Evolutionary conservation across 1,284 basidiomycete genomes (phyloP).

Genomic region (Mycena sp.): DNA sequence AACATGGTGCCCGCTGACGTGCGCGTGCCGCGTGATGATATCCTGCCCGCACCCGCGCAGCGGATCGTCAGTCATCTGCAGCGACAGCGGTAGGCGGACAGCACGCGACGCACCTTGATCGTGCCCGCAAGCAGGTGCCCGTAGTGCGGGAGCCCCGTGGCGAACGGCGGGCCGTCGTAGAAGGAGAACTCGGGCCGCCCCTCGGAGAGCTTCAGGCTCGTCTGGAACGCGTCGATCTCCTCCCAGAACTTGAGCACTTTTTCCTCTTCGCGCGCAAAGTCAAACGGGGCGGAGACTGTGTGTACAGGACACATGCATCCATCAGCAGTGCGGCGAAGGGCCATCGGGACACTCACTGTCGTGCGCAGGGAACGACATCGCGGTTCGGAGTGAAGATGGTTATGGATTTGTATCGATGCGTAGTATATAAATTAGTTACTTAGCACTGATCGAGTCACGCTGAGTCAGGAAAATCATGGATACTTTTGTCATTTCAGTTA

Average conservation of each 20-base stretch:
- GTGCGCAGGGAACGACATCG: constrained; percentile 77
- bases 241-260: constrained; percentile 94
- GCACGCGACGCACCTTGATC: constrained; percentile 80
- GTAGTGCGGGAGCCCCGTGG: constrained; percentile 97
- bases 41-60: constrained; percentile 73
- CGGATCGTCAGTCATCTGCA: constrained; percentile 14
- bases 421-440: not conserved
- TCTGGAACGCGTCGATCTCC: constrained; percentile 98
- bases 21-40: constrained; percentile 95
- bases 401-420: too few relatives aligned
- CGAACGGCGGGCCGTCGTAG: constrained; percentile 98
- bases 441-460: not conserved
- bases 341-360: constrained; percentile 63
- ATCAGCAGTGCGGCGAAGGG: constrained; percentile 13
- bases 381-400: constrained; percentile 18
- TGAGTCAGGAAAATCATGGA: not conserved
- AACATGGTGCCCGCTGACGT: constrained; percentile 94
- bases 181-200: constrained; percentile 92
- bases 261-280: constrained; percentile 93
- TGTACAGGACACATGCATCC: not conserved
- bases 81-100: not conserved
- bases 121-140: constrained; percentile 93
- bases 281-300: constrained; percentile 78
- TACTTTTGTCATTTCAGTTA: not conserved
- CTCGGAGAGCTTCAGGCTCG: constrained; percentile 91